These are phyloP conservation scores for Gymnopilus dilepis DNA, from an alignment of 768 basidiomycete species.

Conservation along the genomic window DNA sequence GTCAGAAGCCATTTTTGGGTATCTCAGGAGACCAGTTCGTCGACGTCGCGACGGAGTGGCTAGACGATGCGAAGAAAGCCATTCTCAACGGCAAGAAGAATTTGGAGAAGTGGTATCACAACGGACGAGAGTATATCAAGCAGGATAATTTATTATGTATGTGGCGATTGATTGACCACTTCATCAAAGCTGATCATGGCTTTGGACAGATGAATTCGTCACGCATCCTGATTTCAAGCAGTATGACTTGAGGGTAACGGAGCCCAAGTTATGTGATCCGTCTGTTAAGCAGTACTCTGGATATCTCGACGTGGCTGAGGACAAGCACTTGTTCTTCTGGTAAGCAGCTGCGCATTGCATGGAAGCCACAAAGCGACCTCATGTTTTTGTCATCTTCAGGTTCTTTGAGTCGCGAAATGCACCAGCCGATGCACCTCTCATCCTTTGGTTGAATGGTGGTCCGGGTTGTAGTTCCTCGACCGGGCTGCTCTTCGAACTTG, in stretches of 20 bases:
- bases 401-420: slow-evolving; percentile 86
- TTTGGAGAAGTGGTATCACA: slow-evolving; percentile 64
- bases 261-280: slow-evolving; percentile 78
- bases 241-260: slow-evolving; percentile 65
- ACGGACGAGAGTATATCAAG: slow-evolving; percentile 69
- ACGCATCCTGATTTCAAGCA: slow-evolving; percentile 53
- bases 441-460: slow-evolving; percentile 91
- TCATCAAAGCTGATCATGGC: slow-evolving; percentile 1
- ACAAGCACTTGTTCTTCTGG: slow-evolving; percentile 91
- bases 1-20: slow-evolving; percentile 36
- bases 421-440: slow-evolving; percentile 79
- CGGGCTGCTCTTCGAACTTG: slow-evolving; percentile 91
- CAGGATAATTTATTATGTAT: slow-evolving; percentile 76
- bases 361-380: background rate
- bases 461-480: slow-evolving; percentile 77
- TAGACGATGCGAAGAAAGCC: slow-evolving; percentile 48
- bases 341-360: slow-evolving; percentile 33
- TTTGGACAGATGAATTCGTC: slow-evolving; percentile 64
- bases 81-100: slow-evolving; percentile 51
- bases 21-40: slow-evolving; percentile 38
- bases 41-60: slow-evolving; percentile 37
- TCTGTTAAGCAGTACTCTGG: slow-evolving; percentile 83
- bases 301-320: slow-evolving; percentile 80
- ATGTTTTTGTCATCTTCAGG: slow-evolving; percentile 43
- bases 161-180: slow-evolving; percentile 31